Evolutionary conservation across 306 rosid genomes (phyloP), one percentile per base, ranked within the genome.

Genomic region (Pterocarpus santalinus): DNA sequence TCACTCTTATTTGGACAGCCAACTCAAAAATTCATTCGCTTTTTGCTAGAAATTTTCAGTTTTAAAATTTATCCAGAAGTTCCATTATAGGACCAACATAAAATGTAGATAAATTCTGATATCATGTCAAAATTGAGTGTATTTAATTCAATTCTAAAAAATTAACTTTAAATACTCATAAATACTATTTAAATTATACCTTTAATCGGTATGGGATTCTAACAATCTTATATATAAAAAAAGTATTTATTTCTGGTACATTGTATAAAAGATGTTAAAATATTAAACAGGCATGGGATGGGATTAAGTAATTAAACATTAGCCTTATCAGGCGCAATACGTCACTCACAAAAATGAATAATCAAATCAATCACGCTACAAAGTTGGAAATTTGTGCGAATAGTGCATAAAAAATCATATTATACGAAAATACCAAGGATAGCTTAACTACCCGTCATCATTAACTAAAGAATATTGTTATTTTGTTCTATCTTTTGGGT

Each of bases 341-440:
- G 64, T 58, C 64, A 58, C 64, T 58, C 64, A 9, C 32, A 58
- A 58, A 58, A 58, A 58, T 28, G 35, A 58, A 58, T 58, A 30
- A 58, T 58, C 5, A 58, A 58, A 58, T 28, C 1, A 58, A 22
- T 8, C 34, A 58, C 36, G 35, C 64, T 58, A 58, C 35, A 22
- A 28, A 58, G 5, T 17, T 58, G 35, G 64, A 28, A 58, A 58
- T 13, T 2, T 58, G 64, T 8, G 8, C 13, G 35, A 58, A 28
- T 17, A 58, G 4, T 28, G 64, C 64, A 22, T 22, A 8, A 58
- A 58, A 7, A 58, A 58, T 58, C 34, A 8, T 9, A 28, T 22
- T 13, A 9, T 8, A 58, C 28, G 28, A 6, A 22, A 30, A 13
- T 57, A 53, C 14, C 3, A 53, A 3, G 58, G 22, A 14, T 53